A percentile compares a stretch with the other conserved stretches of the same genome.
These are phyloP conservation scores for Berberis thunbergii DNA, from an alignment of 164 flowering plant genomes.

Conservation along the genomic window DNA sequence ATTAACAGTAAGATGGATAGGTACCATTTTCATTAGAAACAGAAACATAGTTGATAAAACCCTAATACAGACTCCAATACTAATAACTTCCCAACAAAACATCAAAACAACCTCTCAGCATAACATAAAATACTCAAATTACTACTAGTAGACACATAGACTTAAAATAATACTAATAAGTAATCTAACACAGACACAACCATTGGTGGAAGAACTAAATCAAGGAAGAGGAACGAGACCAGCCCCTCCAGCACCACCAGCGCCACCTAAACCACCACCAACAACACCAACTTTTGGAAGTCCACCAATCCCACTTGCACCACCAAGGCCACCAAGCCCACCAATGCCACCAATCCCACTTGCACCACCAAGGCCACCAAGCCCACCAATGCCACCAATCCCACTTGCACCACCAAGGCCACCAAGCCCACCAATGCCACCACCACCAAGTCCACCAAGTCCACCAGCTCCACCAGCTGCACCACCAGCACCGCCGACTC, in stretches of 20 bases:
- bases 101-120: too few relatives aligned
- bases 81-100: too few relatives aligned
- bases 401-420: conserved; percentile 1
- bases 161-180: too few relatives aligned
- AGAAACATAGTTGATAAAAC: too few relatives aligned
- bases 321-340: conserved; percentile 3
- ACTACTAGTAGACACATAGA: too few relatives aligned
- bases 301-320: not conserved
- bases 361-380: not conserved
- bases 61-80: too few relatives aligned
- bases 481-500: not conserved
- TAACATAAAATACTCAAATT: too few relatives aligned
- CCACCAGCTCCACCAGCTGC: not conserved
- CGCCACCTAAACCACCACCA: not conserved
- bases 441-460: not conserved
- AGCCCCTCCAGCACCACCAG: conserved; percentile 1
- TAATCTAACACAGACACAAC: too few relatives aligned
- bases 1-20: too few relatives aligned
- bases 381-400: not conserved
- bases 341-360: conserved; percentile 3
- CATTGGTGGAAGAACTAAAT: not conserved
- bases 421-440: conserved; percentile 2
- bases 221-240: conserved; percentile 4
- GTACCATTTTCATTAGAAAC: too few relatives aligned
- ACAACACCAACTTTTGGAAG: not conserved